These are phyloP conservation scores for Trichaptum fuscoviolaceum DNA, from an alignment of 768 basidiomycete species.

Conservation along the genomic window DNA sequence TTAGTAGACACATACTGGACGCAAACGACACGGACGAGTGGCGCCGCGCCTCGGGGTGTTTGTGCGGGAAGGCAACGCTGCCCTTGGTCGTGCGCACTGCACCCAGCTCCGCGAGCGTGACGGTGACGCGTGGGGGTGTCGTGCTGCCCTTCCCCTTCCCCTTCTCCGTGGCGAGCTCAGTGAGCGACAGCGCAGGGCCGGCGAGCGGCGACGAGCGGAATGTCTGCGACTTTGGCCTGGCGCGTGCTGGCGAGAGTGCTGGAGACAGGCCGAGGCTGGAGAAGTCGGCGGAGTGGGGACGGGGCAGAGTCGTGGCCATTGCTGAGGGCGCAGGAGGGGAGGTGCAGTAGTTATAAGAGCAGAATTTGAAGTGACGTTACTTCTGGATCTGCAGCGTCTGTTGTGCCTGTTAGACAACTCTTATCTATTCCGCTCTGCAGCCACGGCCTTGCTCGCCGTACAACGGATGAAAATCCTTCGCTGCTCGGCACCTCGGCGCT, in stretches of 20 bases:
- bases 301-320: neutral
- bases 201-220: neutral
- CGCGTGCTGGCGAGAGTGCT: neutral
- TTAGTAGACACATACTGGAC: neutral
- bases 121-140: neutral
- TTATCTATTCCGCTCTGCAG: too few relatives aligned
- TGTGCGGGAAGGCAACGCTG: neutral
- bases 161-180: neutral
- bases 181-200: neutral
- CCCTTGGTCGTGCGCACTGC: neutral
- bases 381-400: too few relatives aligned
- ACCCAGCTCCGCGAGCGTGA: neutral
- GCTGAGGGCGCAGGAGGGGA: too few relatives aligned
- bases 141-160: neutral
- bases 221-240: neutral
- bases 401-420: too few relatives aligned
- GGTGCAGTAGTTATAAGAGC: too few relatives aligned
- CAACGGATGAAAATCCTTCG: too few relatives aligned
- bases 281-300: neutral
- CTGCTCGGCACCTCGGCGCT: too few relatives aligned
- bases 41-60: neutral
- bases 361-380: too few relatives aligned
- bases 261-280: neutral
- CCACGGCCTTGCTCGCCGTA: too few relatives aligned
- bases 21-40: neutral